Percentiles rank a stretch among this genome's conserved stretches.
Conservation (phyloP, 2,329 filamentous ascomycete species). For the Trichoderma gracile region DNA sequence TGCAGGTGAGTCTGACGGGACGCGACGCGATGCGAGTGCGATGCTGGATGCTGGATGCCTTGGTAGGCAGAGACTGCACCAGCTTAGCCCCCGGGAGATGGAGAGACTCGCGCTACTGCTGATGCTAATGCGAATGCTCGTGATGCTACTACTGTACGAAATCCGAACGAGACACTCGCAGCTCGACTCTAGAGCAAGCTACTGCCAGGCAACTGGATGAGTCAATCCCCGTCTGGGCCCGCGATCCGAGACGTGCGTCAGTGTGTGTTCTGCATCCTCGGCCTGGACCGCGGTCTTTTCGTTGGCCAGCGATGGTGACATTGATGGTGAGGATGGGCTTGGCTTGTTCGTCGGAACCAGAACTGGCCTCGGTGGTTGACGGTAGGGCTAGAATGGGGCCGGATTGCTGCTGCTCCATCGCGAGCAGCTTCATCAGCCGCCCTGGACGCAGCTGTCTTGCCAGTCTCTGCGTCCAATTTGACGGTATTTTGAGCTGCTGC, state of each 20-base stretch:
- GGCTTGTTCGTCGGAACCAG: neutral
- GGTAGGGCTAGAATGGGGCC: constrained; percentile 1
- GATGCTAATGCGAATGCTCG: constrained; percentile 11
- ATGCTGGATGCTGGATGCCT: too few species aligned
- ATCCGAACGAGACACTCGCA: neutral
- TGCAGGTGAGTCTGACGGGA: too few species aligned
- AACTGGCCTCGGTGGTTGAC: neutral
- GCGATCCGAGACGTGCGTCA: constrained; percentile 22
- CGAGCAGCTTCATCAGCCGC: constrained; percentile 15
- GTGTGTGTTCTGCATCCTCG: constrained; percentile 23
- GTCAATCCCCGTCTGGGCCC: constrained; percentile 13
- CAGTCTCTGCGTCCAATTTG: neutral
- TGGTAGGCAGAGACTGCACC: too few species aligned
- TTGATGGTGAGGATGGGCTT: neutral
- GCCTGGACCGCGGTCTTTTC: constrained; percentile 15
- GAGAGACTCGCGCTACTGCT: neutral
- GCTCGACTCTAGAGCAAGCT: neutral
- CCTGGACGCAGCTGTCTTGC: neutral
- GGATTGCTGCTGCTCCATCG: neutral
- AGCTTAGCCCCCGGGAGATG: too few species aligned
- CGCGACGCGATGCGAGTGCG: too few species aligned
- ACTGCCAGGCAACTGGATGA: constrained; percentile 8
- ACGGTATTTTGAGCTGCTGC: neutral
- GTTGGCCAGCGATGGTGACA: constrained; percentile 8
- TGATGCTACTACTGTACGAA: constrained; percentile 16